Evolutionary conservation across 2,329 filamentous ascomycete species (phyloP), one percentile per base, ranked within the genome.

Genomic region (Furcasterigmium sp.): DNA sequence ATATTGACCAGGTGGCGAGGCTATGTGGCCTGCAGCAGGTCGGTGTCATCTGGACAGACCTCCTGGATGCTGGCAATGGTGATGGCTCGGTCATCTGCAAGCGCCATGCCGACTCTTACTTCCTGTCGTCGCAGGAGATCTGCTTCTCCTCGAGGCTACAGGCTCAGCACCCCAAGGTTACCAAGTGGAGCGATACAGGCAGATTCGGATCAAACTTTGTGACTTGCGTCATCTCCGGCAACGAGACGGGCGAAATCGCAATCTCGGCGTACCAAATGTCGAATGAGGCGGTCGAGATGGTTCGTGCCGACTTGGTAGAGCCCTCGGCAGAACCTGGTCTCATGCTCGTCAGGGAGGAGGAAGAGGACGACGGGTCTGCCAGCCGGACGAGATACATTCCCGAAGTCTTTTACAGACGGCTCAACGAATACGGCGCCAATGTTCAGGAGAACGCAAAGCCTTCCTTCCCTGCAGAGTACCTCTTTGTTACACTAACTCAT

Each of bases 401-500:
- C 1, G 93, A 98, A 58, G 91, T 98, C 5, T 98, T 97, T 67
- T 98, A 94, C 69, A 82, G 91, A 48, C 84, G 81, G 53, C 89
- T 95, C 64, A 98, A 98, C 64, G 91, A 98, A 62, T 95, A 98
- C 59, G 91, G 91, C 26, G 88, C 86, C 51, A 95, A 91, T 54
- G 93, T 97, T 8, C 93, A 96, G 61, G 89, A 97, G 64, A 97
- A 95, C 55, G 93, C 93, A 19, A 97, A 96, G 61, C 93, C 93
- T 1, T 83, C 87, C 37, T 98, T 98, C 62, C 93, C 93, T 0
- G 91, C 96, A 39, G 93, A 98, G 61, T 98, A 97, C 62, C 78
- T 98, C 26, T 83, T 97, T 44, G 88, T 97, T 48, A 97, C 93
- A 8, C 76, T 98, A 50, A 98, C 93, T 1, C 91, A 98, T 60